These are phyloP conservation scores for Pythium rishiriense DNA, from an alignment of 352 stramenopile species.

Conservation along the genomic window DNA sequence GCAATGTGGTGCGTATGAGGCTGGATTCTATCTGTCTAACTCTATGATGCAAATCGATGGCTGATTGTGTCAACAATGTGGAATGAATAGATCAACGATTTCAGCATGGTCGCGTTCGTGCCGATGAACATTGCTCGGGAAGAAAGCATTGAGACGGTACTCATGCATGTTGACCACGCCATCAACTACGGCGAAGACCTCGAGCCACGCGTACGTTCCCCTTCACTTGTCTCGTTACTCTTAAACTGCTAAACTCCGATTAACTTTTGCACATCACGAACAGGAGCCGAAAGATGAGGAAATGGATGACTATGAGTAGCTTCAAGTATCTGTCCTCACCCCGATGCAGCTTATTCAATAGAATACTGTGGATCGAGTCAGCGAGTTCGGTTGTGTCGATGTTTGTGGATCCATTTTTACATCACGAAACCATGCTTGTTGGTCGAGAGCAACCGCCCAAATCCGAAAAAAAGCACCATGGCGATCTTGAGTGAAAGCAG, in stretches of 20 bases:
- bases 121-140: conserved; percentile 97
- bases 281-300: conserved; percentile 74
- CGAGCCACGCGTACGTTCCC: conserved; percentile 71
- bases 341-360: conserved; percentile 1
- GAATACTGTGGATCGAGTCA: not conserved
- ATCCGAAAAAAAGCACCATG: conserved; percentile 4
- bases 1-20: conserved; percentile 87
- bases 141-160: conserved; percentile 95
- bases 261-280: not conserved
- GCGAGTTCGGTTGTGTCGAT: no score
- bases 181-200: conserved; percentile 98
- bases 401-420: not conserved
- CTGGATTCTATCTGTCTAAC: no score
- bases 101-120: conserved; percentile 97
- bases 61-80: conserved; percentile 10
- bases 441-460: not conserved
- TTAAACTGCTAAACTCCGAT: not conserved
- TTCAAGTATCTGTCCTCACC: no score
- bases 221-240: conserved; percentile 2
- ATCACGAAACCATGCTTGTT: not conserved
- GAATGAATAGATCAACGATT: conserved; percentile 89
- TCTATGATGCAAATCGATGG: no score
- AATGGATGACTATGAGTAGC: conserved; percentile 28
- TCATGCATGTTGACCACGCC: conserved; percentile 94
- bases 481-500: conserved; percentile 22